These are phyloP conservation scores for Vitellaria paradoxa DNA, from an alignment of 179 eudicot genomes.

Conservation along the genomic window DNA sequence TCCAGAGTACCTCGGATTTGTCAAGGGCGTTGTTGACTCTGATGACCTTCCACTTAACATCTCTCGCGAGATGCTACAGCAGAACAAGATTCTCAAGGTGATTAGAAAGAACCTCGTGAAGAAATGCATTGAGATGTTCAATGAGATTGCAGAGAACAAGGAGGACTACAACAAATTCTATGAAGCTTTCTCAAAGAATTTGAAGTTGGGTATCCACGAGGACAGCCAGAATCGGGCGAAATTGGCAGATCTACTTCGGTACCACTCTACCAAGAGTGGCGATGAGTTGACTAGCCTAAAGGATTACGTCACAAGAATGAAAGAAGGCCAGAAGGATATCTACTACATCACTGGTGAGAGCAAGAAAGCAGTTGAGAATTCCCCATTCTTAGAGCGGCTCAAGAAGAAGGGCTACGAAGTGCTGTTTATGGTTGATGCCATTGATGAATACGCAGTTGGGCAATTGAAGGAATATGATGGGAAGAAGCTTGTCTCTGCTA, in stretches of 20 bases:
- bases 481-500: conserved; percentile 71
- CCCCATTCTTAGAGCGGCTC: conserved; percentile 72
- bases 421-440: conserved; percentile 77
- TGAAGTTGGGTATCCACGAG: conserved; percentile 73
- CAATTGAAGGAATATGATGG: conserved; percentile 81
- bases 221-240: conserved; percentile 74
- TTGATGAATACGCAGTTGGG: conserved; percentile 79
- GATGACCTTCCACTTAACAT: conserved; percentile 78
- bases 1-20: conserved; percentile 73
- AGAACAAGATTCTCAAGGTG: conserved; percentile 80
- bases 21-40: conserved; percentile 75
- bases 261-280: conserved; percentile 78
- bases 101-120: conserved; percentile 78
- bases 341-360: conserved; percentile 78
- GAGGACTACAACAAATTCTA: conserved; percentile 80
- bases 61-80: conserved; percentile 75
- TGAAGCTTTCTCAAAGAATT: conserved; percentile 71
- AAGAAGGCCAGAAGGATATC: conserved; percentile 82
- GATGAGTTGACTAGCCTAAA: conserved; percentile 70
- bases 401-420: conserved; percentile 82
- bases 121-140: conserved; percentile 85
- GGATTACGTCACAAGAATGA: conserved; percentile 78
- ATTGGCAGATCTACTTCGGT: conserved; percentile 63
- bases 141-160: conserved; percentile 80
- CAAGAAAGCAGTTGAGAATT: conserved; percentile 82